Evolutionary conservation across 805 yeast genomes (phyloP), one percentile per base, ranked within the genome.

Genomic region (Schwanniomyces polymorphus): DNA sequence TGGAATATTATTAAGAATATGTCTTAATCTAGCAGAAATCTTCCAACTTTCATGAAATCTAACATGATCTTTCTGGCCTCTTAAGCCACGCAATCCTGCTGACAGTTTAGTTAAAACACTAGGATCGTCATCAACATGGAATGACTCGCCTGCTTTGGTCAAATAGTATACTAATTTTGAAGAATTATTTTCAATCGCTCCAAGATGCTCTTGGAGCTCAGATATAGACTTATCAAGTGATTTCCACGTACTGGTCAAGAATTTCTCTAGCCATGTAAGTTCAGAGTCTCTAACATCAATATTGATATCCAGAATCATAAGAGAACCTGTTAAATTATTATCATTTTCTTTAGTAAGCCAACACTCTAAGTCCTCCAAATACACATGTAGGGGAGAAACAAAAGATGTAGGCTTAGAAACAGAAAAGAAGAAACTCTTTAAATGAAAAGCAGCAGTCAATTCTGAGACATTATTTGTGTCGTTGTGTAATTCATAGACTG

Each of bases 81-180:
- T 74, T 42, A 89, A 79, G 2, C 91, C 78, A 44, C 97, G 74
- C 41, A 89, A 79, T 27, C 90, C 81, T 56, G 87, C 84, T 0
- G 97, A 86, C 0, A 97, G 97, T 43, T 90, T 85, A 1, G 97
- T 91, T 44, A 92, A 77, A 16, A 91, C 97, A 5, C 88, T 82
- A 0, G 98, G 95, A 57, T 94, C 98, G 51, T 88, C 88, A 42
- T 83, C 82, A 38, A 91, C 79, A 27, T 77, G 76, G 42, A 63
- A 60, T 1, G 61, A 58, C 8, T 56, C 56, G 7, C 78, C 71
- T 2, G 76, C 79, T 10, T 56, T 56, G 3, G 79, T 61, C 16
- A 78, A 55, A 9, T 59, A 54, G 53, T 76, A 76, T 1, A 79
- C 61, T 28, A 80, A 56, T 33, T 76, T 78, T 8, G 72, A 63